Conservation (phyloP, 441 rosid genomes). For the Erysimum cheiri region DNA sequence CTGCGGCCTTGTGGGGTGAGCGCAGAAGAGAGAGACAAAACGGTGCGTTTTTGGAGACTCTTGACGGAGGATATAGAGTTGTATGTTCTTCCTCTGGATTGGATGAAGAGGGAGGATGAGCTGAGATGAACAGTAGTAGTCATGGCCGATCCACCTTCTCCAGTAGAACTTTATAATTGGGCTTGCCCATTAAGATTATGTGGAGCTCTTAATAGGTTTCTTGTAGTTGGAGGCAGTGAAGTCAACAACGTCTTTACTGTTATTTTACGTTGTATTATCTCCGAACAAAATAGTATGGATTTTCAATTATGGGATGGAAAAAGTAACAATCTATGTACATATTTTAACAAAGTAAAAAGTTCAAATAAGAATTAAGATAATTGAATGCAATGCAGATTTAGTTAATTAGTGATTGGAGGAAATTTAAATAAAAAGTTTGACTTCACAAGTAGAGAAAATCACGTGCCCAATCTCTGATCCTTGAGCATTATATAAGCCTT, state of each 20-base stretch:
- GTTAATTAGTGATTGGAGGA: too few relatives aligned
- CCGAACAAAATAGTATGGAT: too few relatives aligned
- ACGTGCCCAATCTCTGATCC: too few relatives aligned
- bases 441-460: too few relatives aligned
- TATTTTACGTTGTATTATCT: background rate
- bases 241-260: background rate
- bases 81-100: conserved; percentile 23
- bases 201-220: conserved; percentile 12
- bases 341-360: too few relatives aligned
- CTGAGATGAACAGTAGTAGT: conserved; percentile 20
- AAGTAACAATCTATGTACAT: too few relatives aligned
- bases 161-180: background rate
- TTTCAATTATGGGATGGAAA: too few relatives aligned
- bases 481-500: too few relatives aligned
- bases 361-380: too few relatives aligned
- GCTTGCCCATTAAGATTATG: background rate
- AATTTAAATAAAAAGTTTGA: too few relatives aligned
- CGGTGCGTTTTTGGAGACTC: conserved; percentile 8
- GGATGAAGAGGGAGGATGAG: conserved; percentile 6
- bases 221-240: conserved; percentile 17
- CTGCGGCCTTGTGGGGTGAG: conserved; percentile 20
- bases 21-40: conserved; percentile 20
- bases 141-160: conserved; percentile 23
- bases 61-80: conserved; percentile 17
- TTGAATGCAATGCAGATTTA: too few relatives aligned